Conservation (phyloP, 371 early-diverging fungal genomes). For the Mucor mucedo region DNA sequence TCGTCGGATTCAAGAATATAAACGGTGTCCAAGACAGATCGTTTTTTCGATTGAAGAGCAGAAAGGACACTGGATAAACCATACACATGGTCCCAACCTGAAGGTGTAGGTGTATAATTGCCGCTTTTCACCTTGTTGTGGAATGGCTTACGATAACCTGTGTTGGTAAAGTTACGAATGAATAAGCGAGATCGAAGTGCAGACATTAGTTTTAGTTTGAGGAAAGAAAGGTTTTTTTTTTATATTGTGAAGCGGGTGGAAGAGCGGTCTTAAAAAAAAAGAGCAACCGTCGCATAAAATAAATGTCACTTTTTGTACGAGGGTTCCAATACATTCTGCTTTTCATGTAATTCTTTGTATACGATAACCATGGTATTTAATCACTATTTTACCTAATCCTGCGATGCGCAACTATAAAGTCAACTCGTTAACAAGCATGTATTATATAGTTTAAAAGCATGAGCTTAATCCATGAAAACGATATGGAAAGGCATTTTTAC, state of each 20-base stretch:
- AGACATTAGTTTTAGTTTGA: neutral
- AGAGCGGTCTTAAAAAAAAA: too few relatives aligned
- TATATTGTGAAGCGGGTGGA: neutral
- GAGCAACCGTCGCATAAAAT: too few relatives aligned
- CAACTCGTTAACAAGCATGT: too few relatives aligned
- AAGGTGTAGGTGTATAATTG: neutral
- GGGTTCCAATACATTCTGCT: too few relatives aligned
- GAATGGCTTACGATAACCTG: neutral
- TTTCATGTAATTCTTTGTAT: too few relatives aligned
- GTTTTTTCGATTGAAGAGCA: conserved; percentile 28
- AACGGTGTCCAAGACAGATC: conserved; percentile 15
- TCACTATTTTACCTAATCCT: too few relatives aligned
- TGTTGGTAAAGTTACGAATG: neutral
- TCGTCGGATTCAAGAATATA: conserved; percentile 23
- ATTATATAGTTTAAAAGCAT: too few relatives aligned
- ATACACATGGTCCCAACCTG: conserved; percentile 29
- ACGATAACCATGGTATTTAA: too few relatives aligned
- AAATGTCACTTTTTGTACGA: too few relatives aligned
- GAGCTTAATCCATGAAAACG: too few relatives aligned
- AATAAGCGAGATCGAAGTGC: neutral
- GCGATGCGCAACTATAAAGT: too few relatives aligned
- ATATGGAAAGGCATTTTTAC: too few relatives aligned
- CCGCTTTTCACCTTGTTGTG: neutral
- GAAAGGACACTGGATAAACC: conserved; percentile 33
- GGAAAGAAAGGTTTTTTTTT: neutral